Evolutionary conservation across 2,329 filamentous ascomycete genomes (phyloP), one percentile per base, ranked within the genome.

Genomic region (Aspergillus sp.): DNA sequence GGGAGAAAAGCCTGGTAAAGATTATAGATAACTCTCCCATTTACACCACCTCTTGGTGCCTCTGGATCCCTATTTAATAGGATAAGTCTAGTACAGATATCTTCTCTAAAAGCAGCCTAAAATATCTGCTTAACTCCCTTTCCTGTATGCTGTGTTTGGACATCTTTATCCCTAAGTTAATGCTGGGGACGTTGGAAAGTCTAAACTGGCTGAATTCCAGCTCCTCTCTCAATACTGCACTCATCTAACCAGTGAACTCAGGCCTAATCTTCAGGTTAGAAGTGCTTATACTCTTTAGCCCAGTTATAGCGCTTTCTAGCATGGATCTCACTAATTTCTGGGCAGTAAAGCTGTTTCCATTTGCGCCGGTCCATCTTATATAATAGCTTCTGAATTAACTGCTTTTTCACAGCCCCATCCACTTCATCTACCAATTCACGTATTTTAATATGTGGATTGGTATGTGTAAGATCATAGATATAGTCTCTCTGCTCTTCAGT

Each of bases 61-160:
- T 44, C 27, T 7, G 42, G 42, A 31, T 48, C 27, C 1, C 44
- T 19, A 11, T 46, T 40, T 39, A n/a, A n/a, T n/a, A n/a, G n/a
- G n/a, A n/a, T n/a, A 27, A 50, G 30, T 7, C 49, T 33, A 12
- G 37, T 47, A 6, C 28, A 11, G 6, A 7, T 5, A 37, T 37
- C 30, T 1, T 37, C 39, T 2, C 27, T 37, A 48, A 52, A 52
- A 27, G 43, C 40, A 45, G 44, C 45, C 51, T 11, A 53, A 43
- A 53, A 51, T 27, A 53, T 53, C 49, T 53, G 39, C 38, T 49
- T 51, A 7, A 49, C 28, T 11, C 30, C 31, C 29, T 48, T 52
- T 4, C 43, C 40, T 31, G 8, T 44, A 6, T 11, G 38, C 10
- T 31, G 13, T 12, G 37, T 34, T 9, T 40, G 9, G 4, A 52